Base-by-base conservation (phyloP, 1,139 yeast species). In the Diutina siamensis region DNA sequence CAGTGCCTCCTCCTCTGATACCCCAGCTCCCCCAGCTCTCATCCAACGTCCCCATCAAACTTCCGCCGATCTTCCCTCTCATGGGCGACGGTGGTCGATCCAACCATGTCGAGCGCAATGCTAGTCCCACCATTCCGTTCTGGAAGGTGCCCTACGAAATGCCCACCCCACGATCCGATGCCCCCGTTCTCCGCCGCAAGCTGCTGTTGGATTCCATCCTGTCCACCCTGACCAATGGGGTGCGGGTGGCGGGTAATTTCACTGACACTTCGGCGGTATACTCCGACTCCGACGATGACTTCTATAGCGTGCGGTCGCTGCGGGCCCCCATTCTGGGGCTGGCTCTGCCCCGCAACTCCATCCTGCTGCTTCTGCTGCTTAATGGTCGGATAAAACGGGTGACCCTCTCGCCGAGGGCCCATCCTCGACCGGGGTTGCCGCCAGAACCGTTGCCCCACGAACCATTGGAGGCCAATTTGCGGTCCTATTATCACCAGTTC, bases 111-210 rank as follows among this genome's bases (percentile, higher is more conserved):
- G 40, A 52, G 51, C 35, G 58, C 54, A 41, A 49, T 32, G 41
- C 51, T 17, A 60, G 64, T 47, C 68, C 71, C 3, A 69, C 69
- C 40, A 63, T 69, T 36, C 75, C 75, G 4, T 68, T 71, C 55
- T 71, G 76, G 76, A 71, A 69, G 53, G 76, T 71, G 9, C 76
- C 76, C 27, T 71, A 71, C 55, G 75, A 71, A 53, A 68, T 71
- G 74, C 76, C 75, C 1, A 57, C 57, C 13, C 46, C 48, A 4
- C 42, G 27, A 27, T 25, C 28, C 28, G 41, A 45, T 12, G 46
- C 46, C 9, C 32, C 32, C 22, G 38, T 42, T 36, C 21, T 31
- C 38, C 27, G 46, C 45, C 40, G 46, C 55, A 17, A 55, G 74
- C 46, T 56, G 71, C 44, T 61, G 65, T 1, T 64, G 13, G 59